These are phyloP conservation scores for Podospora tetraspora DNA, from an alignment of 495 filamentous ascomycete genomes.

Conservation along the genomic window DNA sequence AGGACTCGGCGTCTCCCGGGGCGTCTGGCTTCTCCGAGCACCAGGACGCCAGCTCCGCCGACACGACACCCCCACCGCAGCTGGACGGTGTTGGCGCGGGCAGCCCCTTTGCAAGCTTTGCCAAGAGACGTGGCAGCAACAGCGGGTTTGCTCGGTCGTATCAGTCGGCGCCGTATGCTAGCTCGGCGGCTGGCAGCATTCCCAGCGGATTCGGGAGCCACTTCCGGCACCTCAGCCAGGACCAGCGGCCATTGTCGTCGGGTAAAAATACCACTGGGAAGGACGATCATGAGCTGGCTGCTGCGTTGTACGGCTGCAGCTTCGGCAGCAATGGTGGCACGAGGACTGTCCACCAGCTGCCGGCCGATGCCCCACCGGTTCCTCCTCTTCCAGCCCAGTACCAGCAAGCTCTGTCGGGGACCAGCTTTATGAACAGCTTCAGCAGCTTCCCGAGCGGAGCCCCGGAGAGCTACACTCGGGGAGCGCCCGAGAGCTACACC, in stretches of 20 bases:
- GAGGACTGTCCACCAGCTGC: constrained; percentile 58
- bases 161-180: constrained; percentile 62
- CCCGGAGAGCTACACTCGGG: constrained; percentile 46
- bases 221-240: constrained; percentile 50
- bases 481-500: constrained; percentile 29
- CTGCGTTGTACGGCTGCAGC: constrained; percentile 89
- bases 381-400: constrained; percentile 74
- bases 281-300: constrained; percentile 80
- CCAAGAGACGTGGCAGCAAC: constrained; percentile 60
- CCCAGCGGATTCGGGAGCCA: constrained; percentile 45
- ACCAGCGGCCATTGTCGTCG: constrained; percentile 57
- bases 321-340: constrained; percentile 66
- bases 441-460: constrained; percentile 48
- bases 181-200: constrained; percentile 48
- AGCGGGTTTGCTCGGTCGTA: constrained; percentile 77
- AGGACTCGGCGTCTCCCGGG: constrained; percentile 75
- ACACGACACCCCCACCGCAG: constrained; percentile 66
- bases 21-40: constrained; percentile 72
- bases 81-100: constrained; percentile 39
- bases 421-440: constrained; percentile 49
- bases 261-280: constrained; percentile 55
- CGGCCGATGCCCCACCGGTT: constrained; percentile 76
- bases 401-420: constrained; percentile 45
- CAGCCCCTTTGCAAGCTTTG: constrained; percentile 43
- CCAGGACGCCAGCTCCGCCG: constrained; percentile 62